Evolutionary conservation across 345 rosid species (phyloP), one percentile per base, ranked within the genome.

Genomic region (Isatis tinctoria): DNA sequence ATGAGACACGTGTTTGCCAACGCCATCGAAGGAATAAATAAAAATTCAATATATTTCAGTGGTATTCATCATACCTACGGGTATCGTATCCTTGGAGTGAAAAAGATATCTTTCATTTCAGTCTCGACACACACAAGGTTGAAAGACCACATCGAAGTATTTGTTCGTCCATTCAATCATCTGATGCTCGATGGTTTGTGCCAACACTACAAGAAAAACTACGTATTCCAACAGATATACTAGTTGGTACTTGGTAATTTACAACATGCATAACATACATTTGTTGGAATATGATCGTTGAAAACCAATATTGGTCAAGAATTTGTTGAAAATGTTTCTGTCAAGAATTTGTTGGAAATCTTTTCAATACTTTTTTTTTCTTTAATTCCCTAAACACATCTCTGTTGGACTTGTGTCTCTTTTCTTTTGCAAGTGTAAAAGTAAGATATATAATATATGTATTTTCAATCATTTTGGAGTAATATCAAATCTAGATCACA

Each of bases 141-240:
- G 47, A 66, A 66, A 48, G n/a, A 66, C 70, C 59, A 10, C 70
- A 22, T 35, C 45, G 0, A 35, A 48, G 45, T 66, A 14, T 49
- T 9, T 49, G 13, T 35, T 36, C 59, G 18, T 48, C 44, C 45
- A 33, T 49, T 49, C 60, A 33, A 13, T 20, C 4, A 20, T 48
- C 70, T 18, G 6, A 9, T 3, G 60, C 47, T 9, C 70, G 59
- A 66, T 66, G 70, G 70, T 66, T 66, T 51, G 33, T 66, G 6
- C 60, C 60, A 66, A 51, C n/a, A 9, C n/a, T 32, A 6, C 4
- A 32, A 32, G 6, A 6, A 7, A 32, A 32, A 32, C n/a, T 20
- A 44, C n/a, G n/a, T 6, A 44, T 47, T 11, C 8, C 26, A 47
- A 2, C 26, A n/a, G n/a, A n/a, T n/a, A n/a, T n/a, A n/a, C n/a